Base-by-base conservation (phyloP, 495 filamentous ascomycete species). In the Durotheca rogersii region DNA sequence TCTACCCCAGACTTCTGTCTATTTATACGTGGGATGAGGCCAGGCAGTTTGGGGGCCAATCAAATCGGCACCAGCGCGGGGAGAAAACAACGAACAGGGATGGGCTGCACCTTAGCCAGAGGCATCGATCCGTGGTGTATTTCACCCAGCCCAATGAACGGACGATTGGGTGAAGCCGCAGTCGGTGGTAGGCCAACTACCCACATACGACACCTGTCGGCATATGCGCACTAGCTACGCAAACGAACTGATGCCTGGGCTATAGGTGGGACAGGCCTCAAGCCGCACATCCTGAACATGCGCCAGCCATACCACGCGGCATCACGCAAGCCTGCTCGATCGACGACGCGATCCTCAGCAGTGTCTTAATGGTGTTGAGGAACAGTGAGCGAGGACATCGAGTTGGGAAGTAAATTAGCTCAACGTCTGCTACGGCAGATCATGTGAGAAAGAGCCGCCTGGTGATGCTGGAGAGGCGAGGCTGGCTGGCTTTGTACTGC, bases 251-350 rank as follows among this genome's bases (percentile, higher is more conserved):
- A 9, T 27, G 23, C 23, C 9, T 27, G 23, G 9, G 4, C 4
- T 27, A 9, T 27, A 4, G 4, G 23, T 27, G 9, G 4, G 23
- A 9, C 23, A 27, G 23, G 23, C 9, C 23, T 27, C 4, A 9
- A 9, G 9, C 9, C 23, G 23, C 9, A 27, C 23, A 9, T 27
- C n/a, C n/a, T n/a, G n/a, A n/a, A 27, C 23, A 27, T 27, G 9
- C 23, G 23, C 23, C 23, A 27, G 23, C 9, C 23, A 9, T 4
- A 27, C 4, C 4, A 27, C 23, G 23, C 4, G 4, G 23, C 23
- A 53, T 53, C 55, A 58, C 55, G 55, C 49, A 47, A 59, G 53
- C 17, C 39, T 59, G 49, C 56, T 49, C 49, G 56, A 59, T 59
- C 41, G 30, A 53, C 45, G 43, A 46, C 41, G 56, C 40, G n/a